phyloP scores from a whole-genome alignment of 441 rosid genomes.

The Arabidopsis lyrata region DNA sequence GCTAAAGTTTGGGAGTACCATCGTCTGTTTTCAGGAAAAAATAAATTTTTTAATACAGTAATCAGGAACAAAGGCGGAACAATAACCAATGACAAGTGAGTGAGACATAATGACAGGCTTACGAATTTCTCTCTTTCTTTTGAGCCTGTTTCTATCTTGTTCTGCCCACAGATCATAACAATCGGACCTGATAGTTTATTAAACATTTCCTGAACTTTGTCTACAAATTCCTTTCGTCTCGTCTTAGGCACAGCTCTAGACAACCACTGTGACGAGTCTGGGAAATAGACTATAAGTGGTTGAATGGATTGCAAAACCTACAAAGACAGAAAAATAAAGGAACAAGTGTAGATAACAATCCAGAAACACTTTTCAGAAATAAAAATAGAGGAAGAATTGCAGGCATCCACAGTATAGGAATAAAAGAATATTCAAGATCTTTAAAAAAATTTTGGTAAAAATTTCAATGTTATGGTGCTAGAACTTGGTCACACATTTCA shows the following conservation, averaged over 20 bases:
- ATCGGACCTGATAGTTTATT: conserved; percentile 79
- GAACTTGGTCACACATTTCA: conserved; percentile 12
- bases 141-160: conserved; percentile 77
- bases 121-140: conserved; percentile 87
- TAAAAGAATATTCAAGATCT: conserved; percentile 18
- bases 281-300: conserved; percentile 90
- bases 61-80: conserved; percentile 21
- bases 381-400: conserved; percentile 6
- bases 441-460: background rate
- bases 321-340: conserved; percentile 40
- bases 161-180: conserved; percentile 93
- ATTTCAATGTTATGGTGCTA: conserved; percentile 5
- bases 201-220: conserved; percentile 73
- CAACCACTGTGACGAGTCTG: conserved; percentile 93
- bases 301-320: conserved; percentile 81
- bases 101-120: conserved; percentile 45
- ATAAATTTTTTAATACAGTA: conserved; percentile 24
- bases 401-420: conserved; percentile 15
- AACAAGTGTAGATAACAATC: conserved; percentile 26
- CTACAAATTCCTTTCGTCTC: conserved; percentile 67
- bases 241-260: conserved; percentile 88
- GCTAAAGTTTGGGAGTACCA: conserved; percentile 86
- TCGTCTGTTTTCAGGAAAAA: conserved; percentile 62
- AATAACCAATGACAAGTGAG: conserved; percentile 25
- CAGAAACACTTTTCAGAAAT: conserved; percentile 4